Base-by-base conservation (phyloP, 1,284 basidiomycete species). In the Coniophora puteana region DNA sequence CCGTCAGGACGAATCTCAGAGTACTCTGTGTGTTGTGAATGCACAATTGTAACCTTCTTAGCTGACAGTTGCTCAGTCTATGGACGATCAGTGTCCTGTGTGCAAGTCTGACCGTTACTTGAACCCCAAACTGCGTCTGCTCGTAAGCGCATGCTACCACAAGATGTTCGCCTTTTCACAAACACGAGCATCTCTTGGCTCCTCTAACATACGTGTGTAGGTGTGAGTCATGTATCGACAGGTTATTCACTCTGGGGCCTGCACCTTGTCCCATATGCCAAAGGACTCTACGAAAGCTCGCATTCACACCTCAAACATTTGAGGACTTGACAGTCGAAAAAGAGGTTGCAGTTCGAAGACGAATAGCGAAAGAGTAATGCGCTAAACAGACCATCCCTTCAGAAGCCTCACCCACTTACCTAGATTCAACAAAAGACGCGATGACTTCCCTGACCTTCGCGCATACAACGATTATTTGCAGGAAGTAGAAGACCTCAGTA, bases 191-290 rank as follows among this genome's bases (percentile, higher is more conserved):
- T 44, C 12, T 22, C 18, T 38, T 45, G 28, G 25, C 50, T 54
- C 36, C 51, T 44, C 30, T 23, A 38, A 40, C n/a, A 51, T 24
- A 18, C 11, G 14, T 23, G 21, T 30, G 10, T 52, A 94, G 92
- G 89, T 97, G 93, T 66, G 93, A 96, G 69, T 91, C 89, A 2
- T 99, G 96, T 62, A 97, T 99, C 56, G 96, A 99, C 63, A 81
- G 94, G 7, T 66, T 99, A 34, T 99, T 96, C 62, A 94, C 93
- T 1, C 78, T 98, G 2, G 95, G 96, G 4, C 95, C 96, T 1
- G 94, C 93, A 11, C 92, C 93, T 6, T 99, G 96, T 73, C 96
- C 96, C 10, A 85, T 91, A 47, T 99, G 96, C 63, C 80, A 78
- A 38, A 88, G 86, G 53, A 81, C 89, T n/a, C 73, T 97, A 40